Conservation (phyloP, 306 rosid genomes). For the Dalbergia cochinchinensis region DNA sequence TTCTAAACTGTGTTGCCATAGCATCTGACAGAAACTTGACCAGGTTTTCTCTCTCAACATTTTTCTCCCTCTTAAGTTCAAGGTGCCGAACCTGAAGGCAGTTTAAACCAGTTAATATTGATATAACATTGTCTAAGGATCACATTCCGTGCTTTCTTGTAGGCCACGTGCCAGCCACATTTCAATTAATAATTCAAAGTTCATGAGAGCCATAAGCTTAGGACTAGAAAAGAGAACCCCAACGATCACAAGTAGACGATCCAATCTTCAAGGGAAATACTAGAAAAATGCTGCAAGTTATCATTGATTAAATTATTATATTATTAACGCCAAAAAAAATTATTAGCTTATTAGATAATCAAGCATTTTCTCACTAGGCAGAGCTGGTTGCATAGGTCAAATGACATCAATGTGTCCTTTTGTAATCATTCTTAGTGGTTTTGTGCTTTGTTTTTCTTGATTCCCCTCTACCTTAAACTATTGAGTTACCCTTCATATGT, state of each 20-base stretch:
- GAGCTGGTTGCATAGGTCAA: too few relatives aligned
- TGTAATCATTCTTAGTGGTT: too few relatives aligned
- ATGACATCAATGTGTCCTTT: too few relatives aligned
- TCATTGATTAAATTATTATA: not conserved
- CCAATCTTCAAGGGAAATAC: not conserved
- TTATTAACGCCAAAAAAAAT: too few relatives aligned
- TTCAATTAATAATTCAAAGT: conserved; percentile 11
- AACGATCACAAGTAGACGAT: not conserved
- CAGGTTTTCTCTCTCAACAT: conserved; percentile 64
- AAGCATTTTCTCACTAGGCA: too few relatives aligned
- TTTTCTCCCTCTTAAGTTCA: conserved; percentile 85
- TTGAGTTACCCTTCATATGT: too few relatives aligned
- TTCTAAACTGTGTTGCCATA: conserved; percentile 79
- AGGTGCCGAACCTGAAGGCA: conserved; percentile 87
- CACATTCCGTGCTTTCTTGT: conserved; percentile 18
- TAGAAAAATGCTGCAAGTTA: too few relatives aligned
- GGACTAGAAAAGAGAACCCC: not conserved
- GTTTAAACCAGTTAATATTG: conserved; percentile 35
- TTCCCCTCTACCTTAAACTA: too few relatives aligned
- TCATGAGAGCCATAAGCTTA: not conserved
- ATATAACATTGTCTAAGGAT: conserved; percentile 35
- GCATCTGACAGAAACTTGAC: conserved; percentile 78
- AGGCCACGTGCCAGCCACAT: conserved; percentile 7
- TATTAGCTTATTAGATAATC: too few relatives aligned
- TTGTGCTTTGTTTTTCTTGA: too few relatives aligned